Conservation (phyloP, 139 green algal genomes). For the Edaphochlamys debaryana region DNA sequence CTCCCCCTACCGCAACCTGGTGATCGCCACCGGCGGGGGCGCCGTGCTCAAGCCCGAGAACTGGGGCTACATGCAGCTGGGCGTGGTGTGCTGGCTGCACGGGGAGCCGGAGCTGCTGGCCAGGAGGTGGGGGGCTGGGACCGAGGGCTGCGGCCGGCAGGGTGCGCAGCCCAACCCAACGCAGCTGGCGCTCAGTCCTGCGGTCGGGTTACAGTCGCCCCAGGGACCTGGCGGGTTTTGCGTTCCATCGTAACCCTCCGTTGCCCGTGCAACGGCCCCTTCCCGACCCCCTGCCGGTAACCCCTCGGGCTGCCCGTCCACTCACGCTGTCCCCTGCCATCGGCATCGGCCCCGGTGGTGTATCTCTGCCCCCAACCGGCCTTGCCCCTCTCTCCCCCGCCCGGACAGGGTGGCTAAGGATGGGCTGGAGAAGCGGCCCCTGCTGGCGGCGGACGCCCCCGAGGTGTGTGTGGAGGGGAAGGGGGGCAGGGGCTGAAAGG, state of each 20-base stretch:
- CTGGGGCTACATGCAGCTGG: conserved; percentile 91
- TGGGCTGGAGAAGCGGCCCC: conserved; percentile 74
- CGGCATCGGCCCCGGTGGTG: too few relatives aligned
- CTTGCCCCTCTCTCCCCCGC: too few relatives aligned
- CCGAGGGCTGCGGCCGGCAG: conserved; percentile 5
- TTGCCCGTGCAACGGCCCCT: too few relatives aligned
- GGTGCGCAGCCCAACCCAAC: conserved; percentile 42
- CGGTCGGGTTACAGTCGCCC: too few relatives aligned
- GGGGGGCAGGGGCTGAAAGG: background rate
- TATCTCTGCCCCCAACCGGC: conserved; percentile 37
- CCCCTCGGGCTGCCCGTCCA: too few relatives aligned
- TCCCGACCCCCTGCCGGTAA: too few relatives aligned
- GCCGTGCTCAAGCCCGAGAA: conserved; percentile 78
- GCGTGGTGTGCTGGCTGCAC: conserved; percentile 86
- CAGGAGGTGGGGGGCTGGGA: conserved; percentile 47
- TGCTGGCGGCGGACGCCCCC: conserved; percentile 57
- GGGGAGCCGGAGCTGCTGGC: conserved; percentile 75
- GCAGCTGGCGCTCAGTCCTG: too few relatives aligned
- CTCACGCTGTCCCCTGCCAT: too few relatives aligned
- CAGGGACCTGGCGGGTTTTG: too few relatives aligned
- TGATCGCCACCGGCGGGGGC: conserved; percentile 89
- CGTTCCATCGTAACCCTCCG: too few relatives aligned
- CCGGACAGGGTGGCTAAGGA: conserved; percentile 65
- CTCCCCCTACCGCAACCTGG: conserved; percentile 78
- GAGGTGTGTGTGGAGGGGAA: background rate